Conservation (phyloP, 345 rosid species). For the Stellera chamaejasme region DNA sequence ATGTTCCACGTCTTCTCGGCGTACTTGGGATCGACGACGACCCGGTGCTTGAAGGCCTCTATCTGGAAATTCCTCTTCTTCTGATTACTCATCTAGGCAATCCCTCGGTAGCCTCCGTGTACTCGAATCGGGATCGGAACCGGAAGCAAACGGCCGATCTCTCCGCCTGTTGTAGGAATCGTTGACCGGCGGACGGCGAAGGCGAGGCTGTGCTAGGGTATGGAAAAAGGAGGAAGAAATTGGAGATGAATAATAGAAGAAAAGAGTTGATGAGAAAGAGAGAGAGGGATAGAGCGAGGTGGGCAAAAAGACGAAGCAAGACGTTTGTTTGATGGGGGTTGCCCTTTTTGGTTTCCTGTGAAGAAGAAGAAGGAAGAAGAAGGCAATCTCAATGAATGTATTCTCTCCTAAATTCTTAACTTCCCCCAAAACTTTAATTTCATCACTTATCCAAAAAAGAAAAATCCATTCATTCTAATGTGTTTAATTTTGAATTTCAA, state of each 20-base stretch:
- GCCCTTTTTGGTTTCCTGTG: no score
- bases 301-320: not conserved
- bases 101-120: constrained; percentile 5
- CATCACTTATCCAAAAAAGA: no score
- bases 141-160: no score
- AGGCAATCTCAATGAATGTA: no score
- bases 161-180: not conserved
- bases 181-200: constrained; percentile 1
- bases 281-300: constrained; percentile 12
- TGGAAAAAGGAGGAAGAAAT: not conserved
- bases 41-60: constrained; percentile 97
- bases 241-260: not conserved
- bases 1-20: constrained; percentile 98
- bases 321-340: no score
- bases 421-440: no score
- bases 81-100: constrained; percentile 66
- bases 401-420: no score
- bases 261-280: constrained; percentile 1
- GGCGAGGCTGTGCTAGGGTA: constrained; percentile 1
- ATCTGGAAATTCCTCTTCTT: constrained; percentile 97
- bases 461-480: no score
- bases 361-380: no score
- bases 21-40: constrained; percentile 95
- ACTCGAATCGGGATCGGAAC: constrained; percentile 4
- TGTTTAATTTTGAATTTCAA: no score